These are phyloP conservation scores for Pouteria campechiana DNA, from an alignment of 179 eudicot species.

Conservation along the genomic window DNA sequence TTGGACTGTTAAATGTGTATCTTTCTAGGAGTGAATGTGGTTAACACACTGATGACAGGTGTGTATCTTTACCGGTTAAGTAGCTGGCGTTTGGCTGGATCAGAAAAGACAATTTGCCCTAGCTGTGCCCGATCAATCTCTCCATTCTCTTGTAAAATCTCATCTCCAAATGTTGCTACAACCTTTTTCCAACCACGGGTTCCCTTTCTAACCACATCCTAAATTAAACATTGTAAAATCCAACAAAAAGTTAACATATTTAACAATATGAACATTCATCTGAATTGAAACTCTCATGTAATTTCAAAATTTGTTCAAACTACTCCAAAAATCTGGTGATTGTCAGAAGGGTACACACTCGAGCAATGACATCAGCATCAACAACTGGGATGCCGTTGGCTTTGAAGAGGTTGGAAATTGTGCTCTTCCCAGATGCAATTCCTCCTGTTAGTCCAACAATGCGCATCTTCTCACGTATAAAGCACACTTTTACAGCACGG, in stretches of 20 bases:
- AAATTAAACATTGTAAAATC: conserved; percentile 3
- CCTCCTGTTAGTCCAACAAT: conserved; percentile 92
- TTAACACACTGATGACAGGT: too few relatives aligned
- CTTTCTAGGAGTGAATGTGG: too few relatives aligned
- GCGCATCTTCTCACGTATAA: conserved; percentile 63
- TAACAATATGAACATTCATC: not conserved
- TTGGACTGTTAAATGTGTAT: too few relatives aligned
- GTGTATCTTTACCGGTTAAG: conserved; percentile 58
- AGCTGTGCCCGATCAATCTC: conserved; percentile 85
- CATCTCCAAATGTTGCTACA: conserved; percentile 79
- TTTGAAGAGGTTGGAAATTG: conserved; percentile 82
- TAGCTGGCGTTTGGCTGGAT: conserved; percentile 71
- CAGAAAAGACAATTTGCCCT: conserved; percentile 69
- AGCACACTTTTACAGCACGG: too few relatives aligned
- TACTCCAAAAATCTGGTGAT: too few relatives aligned
- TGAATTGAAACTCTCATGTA: too few relatives aligned
- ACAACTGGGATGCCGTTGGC: conserved; percentile 63
- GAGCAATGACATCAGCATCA: conserved; percentile 88
- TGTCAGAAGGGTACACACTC: conserved; percentile 27
- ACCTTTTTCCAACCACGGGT: conserved; percentile 90
- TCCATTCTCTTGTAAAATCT: conserved; percentile 58
- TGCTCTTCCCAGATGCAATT: conserved; percentile 84
- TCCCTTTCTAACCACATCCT: conserved; percentile 92
- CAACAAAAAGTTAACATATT: not conserved
- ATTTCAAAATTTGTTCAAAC: too few relatives aligned